phyloP scores from a whole-genome alignment of 225 moss, liverwort and hornwort species.

The Climacium dendroides region DNA sequence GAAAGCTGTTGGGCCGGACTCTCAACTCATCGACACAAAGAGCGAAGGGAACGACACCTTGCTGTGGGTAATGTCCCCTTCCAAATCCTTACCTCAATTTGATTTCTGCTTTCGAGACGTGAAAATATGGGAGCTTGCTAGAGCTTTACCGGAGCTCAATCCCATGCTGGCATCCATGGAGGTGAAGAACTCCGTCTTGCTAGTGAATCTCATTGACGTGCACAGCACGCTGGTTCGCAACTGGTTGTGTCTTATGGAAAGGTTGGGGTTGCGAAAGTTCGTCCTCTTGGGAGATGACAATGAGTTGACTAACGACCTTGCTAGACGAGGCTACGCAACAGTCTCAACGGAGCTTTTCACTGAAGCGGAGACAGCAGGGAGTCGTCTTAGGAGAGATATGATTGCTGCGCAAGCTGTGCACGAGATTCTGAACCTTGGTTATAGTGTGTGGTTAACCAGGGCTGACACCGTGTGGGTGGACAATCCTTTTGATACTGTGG shows the following conservation, averaged over 20 bases:
- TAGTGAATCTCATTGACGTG: constrained; percentile 61
- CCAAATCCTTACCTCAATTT: constrained; percentile 46
- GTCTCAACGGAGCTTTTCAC: constrained; percentile 37
- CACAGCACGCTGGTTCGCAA: constrained; percentile 56
- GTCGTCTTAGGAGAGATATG: constrained; percentile 4
- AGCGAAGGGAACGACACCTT: constrained; percentile 12
- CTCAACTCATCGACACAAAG: constrained; percentile 20
- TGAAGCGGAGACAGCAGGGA: neutral
- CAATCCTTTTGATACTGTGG: constrained; percentile 12
- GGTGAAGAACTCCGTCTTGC: constrained; percentile 29
- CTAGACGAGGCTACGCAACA: constrained; percentile 70
- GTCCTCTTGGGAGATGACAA: constrained; percentile 61
- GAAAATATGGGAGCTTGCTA: constrained; percentile 21
- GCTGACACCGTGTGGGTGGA: constrained; percentile 77
- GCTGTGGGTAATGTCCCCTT: constrained; percentile 77
- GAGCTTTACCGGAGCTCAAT: constrained; percentile 21
- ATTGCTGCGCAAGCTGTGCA: constrained; percentile 47
- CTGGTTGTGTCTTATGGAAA: constrained; percentile 66
- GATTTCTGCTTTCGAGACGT: constrained; percentile 81
- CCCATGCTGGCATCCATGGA: constrained; percentile 35
- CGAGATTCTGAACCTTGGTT: constrained; percentile 41
- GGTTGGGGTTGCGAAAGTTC: constrained; percentile 50
- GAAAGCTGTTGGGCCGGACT: constrained; percentile 52
- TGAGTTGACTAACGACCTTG: constrained; percentile 36
- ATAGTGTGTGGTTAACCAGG: constrained; percentile 65